A percentile compares a stretch with the other conserved stretches of the same genome.
These are phyloP conservation scores for Acer negundo DNA, from an alignment of 345 rosid genomes.

Conservation along the genomic window DNA sequence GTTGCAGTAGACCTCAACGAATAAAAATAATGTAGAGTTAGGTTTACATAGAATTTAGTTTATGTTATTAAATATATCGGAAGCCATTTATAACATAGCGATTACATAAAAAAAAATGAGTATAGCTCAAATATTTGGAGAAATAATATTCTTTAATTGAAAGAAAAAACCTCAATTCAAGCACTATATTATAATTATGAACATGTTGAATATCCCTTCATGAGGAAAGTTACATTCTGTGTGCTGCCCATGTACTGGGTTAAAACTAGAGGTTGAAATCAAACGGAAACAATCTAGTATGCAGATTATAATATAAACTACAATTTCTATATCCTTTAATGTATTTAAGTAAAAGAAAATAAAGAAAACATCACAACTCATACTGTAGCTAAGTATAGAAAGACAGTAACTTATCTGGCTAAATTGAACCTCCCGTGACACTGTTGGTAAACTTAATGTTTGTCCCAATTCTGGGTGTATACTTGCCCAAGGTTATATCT, in stretches of 20 bases:
- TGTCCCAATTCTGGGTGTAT: background rate
- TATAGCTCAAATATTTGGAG: background rate
- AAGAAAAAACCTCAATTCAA: background rate
- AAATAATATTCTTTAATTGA: background rate
- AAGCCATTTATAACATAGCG: background rate
- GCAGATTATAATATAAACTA: background rate
- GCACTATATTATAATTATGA: background rate
- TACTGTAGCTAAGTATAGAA: conserved; percentile 10
- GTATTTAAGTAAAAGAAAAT: background rate
- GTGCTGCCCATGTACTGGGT: background rate
- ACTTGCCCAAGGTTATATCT: background rate
- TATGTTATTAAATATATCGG: too few species aligned
- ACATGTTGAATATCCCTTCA: background rate
- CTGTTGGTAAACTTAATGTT: background rate
- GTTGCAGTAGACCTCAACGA: background rate
- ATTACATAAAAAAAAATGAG: background rate
- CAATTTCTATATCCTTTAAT: conserved; percentile 3
- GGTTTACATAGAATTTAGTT: background rate
- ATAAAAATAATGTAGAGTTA: background rate
- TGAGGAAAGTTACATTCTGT: conserved; percentile 8
- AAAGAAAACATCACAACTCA: background rate
- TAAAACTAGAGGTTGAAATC: background rate
- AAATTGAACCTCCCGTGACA: background rate
- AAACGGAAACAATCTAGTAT: background rate
- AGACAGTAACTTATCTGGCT: background rate